Evolutionary conservation across 2,329 filamentous ascomycete species (phyloP).

Genomic region (Daldinia eschscholtzii): DNA sequence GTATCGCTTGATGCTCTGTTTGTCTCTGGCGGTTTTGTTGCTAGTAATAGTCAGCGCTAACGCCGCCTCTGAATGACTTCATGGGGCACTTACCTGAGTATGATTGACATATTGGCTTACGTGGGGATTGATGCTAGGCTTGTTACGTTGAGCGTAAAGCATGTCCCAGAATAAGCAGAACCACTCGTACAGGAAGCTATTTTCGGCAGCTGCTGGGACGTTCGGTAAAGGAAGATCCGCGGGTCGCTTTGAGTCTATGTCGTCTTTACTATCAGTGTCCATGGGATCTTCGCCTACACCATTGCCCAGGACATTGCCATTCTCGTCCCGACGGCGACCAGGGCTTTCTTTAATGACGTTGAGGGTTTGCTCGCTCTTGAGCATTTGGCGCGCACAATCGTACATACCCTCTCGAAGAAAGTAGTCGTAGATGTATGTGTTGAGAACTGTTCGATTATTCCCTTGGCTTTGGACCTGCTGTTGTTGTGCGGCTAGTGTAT

Average conservation of each 20-base stretch:
- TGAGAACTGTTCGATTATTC: conserved; percentile 70
- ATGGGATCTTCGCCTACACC: conserved; percentile 80
- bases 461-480: conserved; percentile 53
- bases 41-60: conserved; percentile 54
- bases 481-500: conserved; percentile 57
- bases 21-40: conserved; percentile 80
- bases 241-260: conserved; percentile 78
- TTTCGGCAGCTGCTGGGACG: conserved; percentile 74
- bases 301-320: conserved; percentile 75
- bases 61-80: conserved; percentile 19
- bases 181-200: conserved; percentile 96
- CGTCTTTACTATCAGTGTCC: conserved; percentile 86
- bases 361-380: conserved; percentile 74
- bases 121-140: conserved; percentile 68
- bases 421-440: conserved; percentile 93
- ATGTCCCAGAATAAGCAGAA: conserved; percentile 98
- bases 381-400: conserved; percentile 82
- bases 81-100: conserved; percentile 75
- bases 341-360: conserved; percentile 77
- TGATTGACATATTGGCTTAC: conserved; percentile 83
- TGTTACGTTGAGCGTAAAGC: conserved; percentile 83
- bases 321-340: conserved; percentile 74
- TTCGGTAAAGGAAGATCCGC: conserved; percentile 83
- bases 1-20: conserved; percentile 80
- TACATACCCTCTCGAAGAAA: conserved; percentile 88